These are phyloP conservation scores for Pichia sp. DNA, from an alignment of 1,139 yeast genomes.

Conservation along the genomic window DNA sequence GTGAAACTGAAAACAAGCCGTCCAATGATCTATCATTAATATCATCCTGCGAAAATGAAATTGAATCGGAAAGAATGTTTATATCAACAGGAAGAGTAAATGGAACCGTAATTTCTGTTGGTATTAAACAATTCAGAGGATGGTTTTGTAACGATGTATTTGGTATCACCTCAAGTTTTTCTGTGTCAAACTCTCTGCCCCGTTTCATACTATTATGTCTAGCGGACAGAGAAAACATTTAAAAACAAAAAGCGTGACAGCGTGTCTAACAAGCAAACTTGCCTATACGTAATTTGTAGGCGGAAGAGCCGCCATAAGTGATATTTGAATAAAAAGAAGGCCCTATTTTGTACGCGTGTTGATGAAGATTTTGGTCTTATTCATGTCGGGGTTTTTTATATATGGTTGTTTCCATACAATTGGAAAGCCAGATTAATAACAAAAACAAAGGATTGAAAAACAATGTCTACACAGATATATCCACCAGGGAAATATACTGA, in stretches of 20 bases:
- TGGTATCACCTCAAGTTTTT: background rate
- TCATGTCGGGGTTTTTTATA: background rate
- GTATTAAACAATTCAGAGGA: conserved; percentile 33
- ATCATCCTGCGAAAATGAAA: conserved; percentile 12
- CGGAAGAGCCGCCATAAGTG: background rate
- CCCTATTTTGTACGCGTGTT: background rate
- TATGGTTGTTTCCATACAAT: too few species aligned
- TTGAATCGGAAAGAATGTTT: conserved; percentile 12
- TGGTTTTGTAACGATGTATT: conserved; percentile 17
- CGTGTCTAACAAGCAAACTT: too few species aligned
- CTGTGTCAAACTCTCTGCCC: background rate
- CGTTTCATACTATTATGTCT: background rate
- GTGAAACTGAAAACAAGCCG: conserved; percentile 8
- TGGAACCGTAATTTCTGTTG: conserved; percentile 29
- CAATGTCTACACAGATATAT: conserved; percentile 25
- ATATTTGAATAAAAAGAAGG: background rate
- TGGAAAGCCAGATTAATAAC: too few species aligned
- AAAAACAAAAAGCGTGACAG: too few species aligned
- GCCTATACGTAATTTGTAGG: too few species aligned
- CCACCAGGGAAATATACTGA: conserved; percentile 2
- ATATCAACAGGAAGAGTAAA: conserved; percentile 24
- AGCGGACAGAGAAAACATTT: too few species aligned
- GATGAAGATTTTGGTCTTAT: background rate
- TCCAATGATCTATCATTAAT: conserved; percentile 7
- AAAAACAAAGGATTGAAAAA: too few species aligned